Evolutionary conservation across 2,329 filamentous ascomycete genomes (phyloP).

Genomic region (Exophiala oligosperma): DNA sequence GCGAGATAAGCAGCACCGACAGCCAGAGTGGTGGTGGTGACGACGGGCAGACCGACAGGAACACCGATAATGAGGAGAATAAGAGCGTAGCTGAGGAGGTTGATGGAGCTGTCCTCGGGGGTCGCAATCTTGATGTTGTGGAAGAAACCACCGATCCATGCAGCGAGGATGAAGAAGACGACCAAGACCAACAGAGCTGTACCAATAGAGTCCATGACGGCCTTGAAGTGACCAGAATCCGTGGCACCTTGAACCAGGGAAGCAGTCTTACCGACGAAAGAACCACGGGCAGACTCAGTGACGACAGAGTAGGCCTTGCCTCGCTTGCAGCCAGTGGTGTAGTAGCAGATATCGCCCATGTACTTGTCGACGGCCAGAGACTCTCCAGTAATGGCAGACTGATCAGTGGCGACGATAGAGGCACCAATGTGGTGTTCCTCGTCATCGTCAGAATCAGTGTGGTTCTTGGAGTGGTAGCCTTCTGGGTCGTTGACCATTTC

Average conservation of each 20-base stretch:
- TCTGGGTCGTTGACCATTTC: conserved; percentile 61
- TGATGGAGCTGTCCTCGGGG: conserved; percentile 58
- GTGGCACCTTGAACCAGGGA: conserved; percentile 72
- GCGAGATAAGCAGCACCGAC: conserved; percentile 76
- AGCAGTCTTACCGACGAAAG: conserved; percentile 76
- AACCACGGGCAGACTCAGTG: conserved; percentile 66
- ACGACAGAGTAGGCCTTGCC: conserved; percentile 72
- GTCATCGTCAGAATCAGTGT: conserved; percentile 57
- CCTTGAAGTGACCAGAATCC: conserved; percentile 78
- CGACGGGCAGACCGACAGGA: conserved; percentile 75
- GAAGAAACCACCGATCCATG: conserved; percentile 80
- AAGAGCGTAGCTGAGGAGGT: conserved; percentile 67
- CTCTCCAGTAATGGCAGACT: conserved; percentile 79
- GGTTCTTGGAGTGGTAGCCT: conserved; percentile 60
- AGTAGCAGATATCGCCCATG: conserved; percentile 74
- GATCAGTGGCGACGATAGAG: conserved; percentile 70
- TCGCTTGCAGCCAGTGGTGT: conserved; percentile 80
- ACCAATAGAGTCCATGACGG: conserved; percentile 80
- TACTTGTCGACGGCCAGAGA: conserved; percentile 77
- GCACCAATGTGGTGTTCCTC: conserved; percentile 64
- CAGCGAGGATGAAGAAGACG: conserved; percentile 72
- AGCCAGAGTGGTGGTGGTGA: conserved; percentile 74
- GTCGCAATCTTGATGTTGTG: conserved; percentile 65
- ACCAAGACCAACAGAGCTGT: conserved; percentile 72
- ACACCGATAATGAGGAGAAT: conserved; percentile 77